Evolutionary conservation across 2,329 filamentous ascomycete genomes (phyloP).

Genomic region (Amylocarpus encephaloides): DNA sequence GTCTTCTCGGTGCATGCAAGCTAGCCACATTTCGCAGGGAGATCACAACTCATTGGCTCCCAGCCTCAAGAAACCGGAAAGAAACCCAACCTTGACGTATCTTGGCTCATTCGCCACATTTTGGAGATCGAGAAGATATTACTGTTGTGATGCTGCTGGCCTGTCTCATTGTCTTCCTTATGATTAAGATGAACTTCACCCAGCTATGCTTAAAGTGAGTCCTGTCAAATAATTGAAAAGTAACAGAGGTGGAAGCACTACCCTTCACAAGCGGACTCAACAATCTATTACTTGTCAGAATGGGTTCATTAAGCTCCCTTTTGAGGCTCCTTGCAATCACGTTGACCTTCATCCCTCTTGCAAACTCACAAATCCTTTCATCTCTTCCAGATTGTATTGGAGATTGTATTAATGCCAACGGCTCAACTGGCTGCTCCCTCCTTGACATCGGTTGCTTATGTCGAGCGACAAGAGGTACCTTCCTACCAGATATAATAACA

Average conservation of each 20-base stretch:
- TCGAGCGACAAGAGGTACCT: slow-evolving; percentile 29
- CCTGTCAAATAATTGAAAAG: no score
- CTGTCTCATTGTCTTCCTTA: neutral
- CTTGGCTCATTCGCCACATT: neutral
- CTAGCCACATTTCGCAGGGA: slow-evolving; percentile 10
- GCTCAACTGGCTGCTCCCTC: slow-evolving; percentile 30
- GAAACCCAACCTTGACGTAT: slow-evolving; percentile 3
- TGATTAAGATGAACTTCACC: no score
- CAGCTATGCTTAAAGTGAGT: neutral
- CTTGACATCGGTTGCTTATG: slow-evolving; percentile 35
- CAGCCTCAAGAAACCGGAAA: slow-evolving; percentile 18
- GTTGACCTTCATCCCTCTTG: slow-evolving; percentile 16
- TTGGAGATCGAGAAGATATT: neutral
- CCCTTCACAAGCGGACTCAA: neutral
- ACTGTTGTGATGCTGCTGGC: neutral
- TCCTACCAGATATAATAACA: slow-evolving; percentile 34
- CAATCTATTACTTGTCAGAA: neutral
- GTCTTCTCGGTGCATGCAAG: slow-evolving; percentile 17
- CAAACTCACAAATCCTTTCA: slow-evolving; percentile 24
- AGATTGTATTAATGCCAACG: slow-evolving; percentile 31
- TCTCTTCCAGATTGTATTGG: slow-evolving; percentile 31
- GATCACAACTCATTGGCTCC: neutral
- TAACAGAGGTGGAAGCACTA: no score
- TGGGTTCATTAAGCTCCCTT: slow-evolving; percentile 1
- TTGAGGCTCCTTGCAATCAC: slow-evolving; percentile 5